Conservation (phyloP, 2,329 filamentous ascomycete species). For the Sclerotinia sclerotiorum region DNA sequence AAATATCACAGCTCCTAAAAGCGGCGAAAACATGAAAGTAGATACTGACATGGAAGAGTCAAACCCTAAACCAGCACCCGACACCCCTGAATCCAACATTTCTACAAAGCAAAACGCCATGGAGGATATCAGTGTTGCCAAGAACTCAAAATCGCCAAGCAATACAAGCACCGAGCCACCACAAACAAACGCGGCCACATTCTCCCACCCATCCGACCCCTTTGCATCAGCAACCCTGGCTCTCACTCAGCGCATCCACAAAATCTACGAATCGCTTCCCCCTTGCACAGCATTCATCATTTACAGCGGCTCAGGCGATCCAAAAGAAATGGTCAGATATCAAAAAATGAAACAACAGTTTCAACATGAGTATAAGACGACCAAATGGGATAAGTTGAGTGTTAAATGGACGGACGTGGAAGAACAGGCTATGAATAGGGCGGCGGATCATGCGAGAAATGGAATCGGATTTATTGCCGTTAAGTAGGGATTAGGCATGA, state of each 20-base stretch:
- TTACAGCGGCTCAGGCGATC: constrained; percentile 66
- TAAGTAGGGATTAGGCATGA: constrained; percentile 46
- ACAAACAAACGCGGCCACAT: background rate
- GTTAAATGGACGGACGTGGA: constrained; percentile 68
- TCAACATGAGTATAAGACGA: constrained; percentile 64
- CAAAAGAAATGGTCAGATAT: constrained; percentile 63
- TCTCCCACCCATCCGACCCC: background rate
- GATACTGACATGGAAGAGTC: background rate
- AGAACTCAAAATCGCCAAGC: background rate
- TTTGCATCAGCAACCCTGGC: constrained; percentile 28
- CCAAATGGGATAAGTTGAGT: constrained; percentile 65
- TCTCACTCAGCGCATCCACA: constrained; percentile 49
- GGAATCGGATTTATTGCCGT: constrained; percentile 65
- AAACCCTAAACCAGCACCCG: background rate
- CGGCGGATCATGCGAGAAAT: constrained; percentile 56
- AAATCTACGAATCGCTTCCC: constrained; percentile 58
- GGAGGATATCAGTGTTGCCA: background rate
- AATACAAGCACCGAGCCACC: background rate
- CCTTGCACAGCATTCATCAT: constrained; percentile 65
- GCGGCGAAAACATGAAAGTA: background rate
- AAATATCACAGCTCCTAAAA: too few species aligned
- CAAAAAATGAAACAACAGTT: constrained; percentile 61
- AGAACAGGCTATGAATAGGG: constrained; percentile 60
- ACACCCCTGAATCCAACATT: background rate
- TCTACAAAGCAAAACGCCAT: background rate